Evolutionary conservation across 257 asterid species (phyloP), one percentile per base, ranked within the genome.

Genomic region (Solanum rostratum): DNA sequence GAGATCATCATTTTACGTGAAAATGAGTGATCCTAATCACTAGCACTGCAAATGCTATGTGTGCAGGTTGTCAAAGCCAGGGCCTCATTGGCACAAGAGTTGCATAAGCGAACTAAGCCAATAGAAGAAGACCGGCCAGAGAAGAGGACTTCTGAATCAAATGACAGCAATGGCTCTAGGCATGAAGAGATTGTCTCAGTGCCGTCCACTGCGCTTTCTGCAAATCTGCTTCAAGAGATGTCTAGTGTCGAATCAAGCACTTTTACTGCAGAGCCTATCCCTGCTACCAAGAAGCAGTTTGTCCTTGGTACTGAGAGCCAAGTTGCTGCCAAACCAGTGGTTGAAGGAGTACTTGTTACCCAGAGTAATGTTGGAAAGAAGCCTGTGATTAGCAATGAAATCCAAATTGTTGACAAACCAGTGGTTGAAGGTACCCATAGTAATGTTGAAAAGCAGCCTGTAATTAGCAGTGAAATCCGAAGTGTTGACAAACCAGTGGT

Each of bases 21-120:
- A 52, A 69, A 10, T 19, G 52, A 69, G 14, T 39, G 52, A 37
- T 68, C 12, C 18, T 39, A 69, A 69, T 19, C 30, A 39, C 8
- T 37, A 39, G 79, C 16, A 69, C 46, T 69, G 18, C 52, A 39
- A 37, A 37, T 39, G 79, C 15, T 70, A 70, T 70, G 33, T 41
- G 33, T 19, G 49, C 94, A 96, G 99, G 89, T 95, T 80, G 73
- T 92, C 87, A 90, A 90, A 89, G 97, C 96, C 70, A 90, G 98
- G 87, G 94, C 96, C 63, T 87, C 78, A 80, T 89, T 96, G 84
- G 88, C 92, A 14, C 87, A 81, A 30, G 96, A 91, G 85, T 79
- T 89, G 55, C 91, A 90, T 89, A 89, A 91, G 73, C 86, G 78
- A 80, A 82, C 88, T 60, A 63, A 86, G 53, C 50, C 83, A 83